These are phyloP conservation scores for Saitozyma sp. DNA, from an alignment of 768 basidiomycete genomes.

Conservation along the genomic window DNA sequence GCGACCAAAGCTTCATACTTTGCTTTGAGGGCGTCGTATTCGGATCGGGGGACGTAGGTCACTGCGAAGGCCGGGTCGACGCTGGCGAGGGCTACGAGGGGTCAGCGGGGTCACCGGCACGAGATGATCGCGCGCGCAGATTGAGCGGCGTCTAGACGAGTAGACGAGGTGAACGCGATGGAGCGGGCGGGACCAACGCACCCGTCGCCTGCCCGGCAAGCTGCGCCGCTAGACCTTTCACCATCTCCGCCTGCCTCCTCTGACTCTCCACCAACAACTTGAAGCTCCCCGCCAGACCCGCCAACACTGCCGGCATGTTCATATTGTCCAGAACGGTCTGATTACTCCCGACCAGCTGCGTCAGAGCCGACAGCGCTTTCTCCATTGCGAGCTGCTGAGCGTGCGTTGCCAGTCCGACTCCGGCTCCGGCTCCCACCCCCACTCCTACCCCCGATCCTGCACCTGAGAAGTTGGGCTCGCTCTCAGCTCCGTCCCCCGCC, in stretches of 20 bases:
- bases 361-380: constrained; percentile 9
- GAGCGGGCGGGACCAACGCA: not conserved
- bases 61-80: constrained; percentile 20
- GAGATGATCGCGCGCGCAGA: not conserved
- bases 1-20: constrained; percentile 29
- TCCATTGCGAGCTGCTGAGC: not conserved
- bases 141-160: no score
- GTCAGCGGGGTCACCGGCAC: not conserved
- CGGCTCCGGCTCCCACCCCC: no score
- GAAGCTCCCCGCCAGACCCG: constrained; percentile 16
- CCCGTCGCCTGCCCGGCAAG: constrained; percentile 1
- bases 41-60: constrained; percentile 17
- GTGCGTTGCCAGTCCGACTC: no score
- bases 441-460: no score
- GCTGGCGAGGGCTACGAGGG: not conserved
- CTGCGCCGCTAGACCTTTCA: constrained; percentile 16
- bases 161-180: no score
- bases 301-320: constrained; percentile 16
- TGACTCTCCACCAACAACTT: constrained; percentile 21
- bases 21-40: constrained; percentile 35
- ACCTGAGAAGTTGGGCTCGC: no score
- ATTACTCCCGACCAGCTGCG: constrained; percentile 10
- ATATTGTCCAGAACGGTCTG: constrained; percentile 21
- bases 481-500: no score
- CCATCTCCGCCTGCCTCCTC: constrained; percentile 23